Base-by-base conservation (phyloP, 768 basidiomycete species). In the Lyophyllum decastes region DNA sequence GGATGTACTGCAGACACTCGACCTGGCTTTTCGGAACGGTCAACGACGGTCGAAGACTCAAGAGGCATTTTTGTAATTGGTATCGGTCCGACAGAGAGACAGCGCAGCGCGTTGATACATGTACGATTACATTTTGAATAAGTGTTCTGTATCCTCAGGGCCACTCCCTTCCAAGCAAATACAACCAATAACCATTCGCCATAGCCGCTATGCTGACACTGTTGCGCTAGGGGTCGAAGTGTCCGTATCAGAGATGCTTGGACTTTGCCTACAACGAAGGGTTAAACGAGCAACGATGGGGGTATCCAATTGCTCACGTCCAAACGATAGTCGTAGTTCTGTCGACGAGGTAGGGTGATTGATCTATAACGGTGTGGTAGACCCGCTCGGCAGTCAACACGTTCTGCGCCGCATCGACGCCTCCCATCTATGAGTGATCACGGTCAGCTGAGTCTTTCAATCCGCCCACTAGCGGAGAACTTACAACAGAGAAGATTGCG, bases 241-340 rank as follows among this genome's bases (percentile, higher is more conserved):
- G 2, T 24, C 44, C 22, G 44, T 45, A 10, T 24, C 44, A 25
- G 14, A 8, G 12, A 45, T 25, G 12, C 44, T 45, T 4, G 44
- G 22, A n/a, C 44, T 45, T 45, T 45, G 44, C 12, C 44, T 45
- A 25, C 11, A 11, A 22, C 22, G 12, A 11, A 8, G 4, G 44
- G 22, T 45, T 22, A 45, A 22, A 24, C 7, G 4, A 12, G 44
- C 44, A 4, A 24, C 22, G 24, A 45, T 17, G 12, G 1, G 2
- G 4, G 8, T 11, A 14, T 2, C 11, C 11, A 30, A 1, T 19
- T 35, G n/a, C 58, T 52, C 22, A 56, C 55, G 59, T 56, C 59
- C 59, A 60, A 16, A 60, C 54, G 41, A 60, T 22, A 21, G 59
- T 56, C 11, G 59, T 56, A 12, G 59, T 60, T 27, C 51, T 53